Base-by-base conservation (phyloP, 2,329 filamentous ascomycete genomes). In the Neodidymelliopsis sp. region DNA sequence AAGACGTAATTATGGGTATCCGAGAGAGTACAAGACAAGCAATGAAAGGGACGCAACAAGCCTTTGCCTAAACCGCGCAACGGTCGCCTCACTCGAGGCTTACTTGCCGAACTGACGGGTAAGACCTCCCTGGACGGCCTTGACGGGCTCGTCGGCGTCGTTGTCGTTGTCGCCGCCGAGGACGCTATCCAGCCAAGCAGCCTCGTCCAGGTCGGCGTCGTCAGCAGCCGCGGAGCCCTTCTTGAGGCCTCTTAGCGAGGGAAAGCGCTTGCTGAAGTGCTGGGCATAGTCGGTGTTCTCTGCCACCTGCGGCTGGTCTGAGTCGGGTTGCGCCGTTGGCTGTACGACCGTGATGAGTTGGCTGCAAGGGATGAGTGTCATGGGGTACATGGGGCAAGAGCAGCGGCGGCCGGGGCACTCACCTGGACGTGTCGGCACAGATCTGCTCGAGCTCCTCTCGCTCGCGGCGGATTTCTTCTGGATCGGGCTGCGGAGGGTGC, bases 281-380 rank as follows among this genome's bases (percentile, higher is more conserved):
- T 72, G 69, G 16, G 69, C 65, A 53, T 74, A 76, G 51, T 76
- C 74, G 49, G 66, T 67, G 38, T 74, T 74, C 33, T 72, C 66
- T 25, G 59, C 57, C 39, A 74, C 66, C 25, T 39, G 47, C 30
- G 41, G 47, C 6, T 45, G 47, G 30, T 36, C 40, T 19, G 47
- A 22, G 12, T 74, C 66, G 30, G 72, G 65, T 58, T 74, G 68
- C 38, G 70, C 68, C 40, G 64, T 63, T 51, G 78, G 74, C 56
- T 79, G 76, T 40, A 75, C 71, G 55, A 79, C 76, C 60, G 79
- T 75, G 59, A 80, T 79, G 66, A 80, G 69, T 56, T 79, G 77
- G 63, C 77, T 80, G 49, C 56, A 67, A 65, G 62, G 62, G 65
- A 65, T 65, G 54, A 60, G 55, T 36, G 43, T 39, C 24, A 33